Conservation (phyloP, 495 filamentous ascomycete species). For the Xylaria scruposa region DNA sequence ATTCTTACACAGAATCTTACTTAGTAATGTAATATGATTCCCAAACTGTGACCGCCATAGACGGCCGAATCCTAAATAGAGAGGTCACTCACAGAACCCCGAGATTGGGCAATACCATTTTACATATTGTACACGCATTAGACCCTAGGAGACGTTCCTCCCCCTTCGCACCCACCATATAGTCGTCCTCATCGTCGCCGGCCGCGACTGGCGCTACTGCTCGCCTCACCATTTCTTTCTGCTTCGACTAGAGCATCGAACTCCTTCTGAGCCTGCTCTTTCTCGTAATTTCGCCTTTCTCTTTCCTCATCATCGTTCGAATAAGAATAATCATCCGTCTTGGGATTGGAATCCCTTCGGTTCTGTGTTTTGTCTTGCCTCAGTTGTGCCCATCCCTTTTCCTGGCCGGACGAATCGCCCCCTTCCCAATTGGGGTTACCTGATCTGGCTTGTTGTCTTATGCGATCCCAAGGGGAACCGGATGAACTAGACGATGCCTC, state of each 20-base stretch:
- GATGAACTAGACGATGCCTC: slow-evolving; percentile 21
- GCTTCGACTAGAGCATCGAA: slow-evolving; percentile 51
- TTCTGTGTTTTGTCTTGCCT: slow-evolving; percentile 36
- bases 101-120: not conserved
- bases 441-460: slow-evolving; percentile 43
- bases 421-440: slow-evolving; percentile 30
- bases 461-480: slow-evolving; percentile 48
- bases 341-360: slow-evolving; percentile 24
- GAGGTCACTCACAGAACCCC: slow-evolving; percentile 3
- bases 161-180: not conserved
- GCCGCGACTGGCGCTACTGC: slow-evolving; percentile 4
- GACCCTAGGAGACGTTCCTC: not conserved
- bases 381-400: slow-evolving; percentile 34
- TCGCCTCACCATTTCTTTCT: slow-evolving; percentile 35
- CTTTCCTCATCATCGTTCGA: slow-evolving; percentile 41
- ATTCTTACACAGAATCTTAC: not conserved
- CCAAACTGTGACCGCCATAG: not conserved
- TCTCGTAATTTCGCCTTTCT: slow-evolving; percentile 43
- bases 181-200: not conserved
- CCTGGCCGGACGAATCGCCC: slow-evolving; percentile 41
- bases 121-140: slow-evolving; percentile 3
- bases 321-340: slow-evolving; percentile 44
- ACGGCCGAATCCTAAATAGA: not conserved
- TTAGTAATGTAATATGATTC: slow-evolving; percentile 1
- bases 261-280: slow-evolving; percentile 52